A percentile compares a stretch with the other conserved stretches of the same genome.
Conservation (phyloP, 768 basidiomycete species). For the Scleroderma citrinum region DNA sequence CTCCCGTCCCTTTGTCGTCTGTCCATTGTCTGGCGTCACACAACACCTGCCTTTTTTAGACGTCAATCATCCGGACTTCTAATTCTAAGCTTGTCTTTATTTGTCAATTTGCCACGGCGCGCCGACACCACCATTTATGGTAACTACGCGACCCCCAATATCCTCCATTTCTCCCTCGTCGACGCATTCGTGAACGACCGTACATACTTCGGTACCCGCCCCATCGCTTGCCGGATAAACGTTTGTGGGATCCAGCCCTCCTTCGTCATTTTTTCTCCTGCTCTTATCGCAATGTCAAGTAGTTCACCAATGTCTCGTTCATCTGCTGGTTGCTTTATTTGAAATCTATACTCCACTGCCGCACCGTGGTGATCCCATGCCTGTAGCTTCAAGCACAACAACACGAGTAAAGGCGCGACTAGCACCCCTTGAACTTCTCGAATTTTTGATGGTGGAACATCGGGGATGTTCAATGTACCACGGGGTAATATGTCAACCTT, state of each 20-base stretch:
- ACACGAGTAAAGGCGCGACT: slow-evolving; percentile 32
- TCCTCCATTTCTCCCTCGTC: not conserved
- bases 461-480: slow-evolving; percentile 33
- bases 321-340: slow-evolving; percentile 35
- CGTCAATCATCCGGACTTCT: slow-evolving; percentile 10
- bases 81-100: slow-evolving; percentile 11
- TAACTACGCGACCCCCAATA: not conserved
- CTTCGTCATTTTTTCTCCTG: not conserved
- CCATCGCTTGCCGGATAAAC: slow-evolving; percentile 24
- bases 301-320: slow-evolving; percentile 37
- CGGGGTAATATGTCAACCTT: slow-evolving; percentile 38
- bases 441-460: slow-evolving; percentile 16
- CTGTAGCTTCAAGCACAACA: slow-evolving; percentile 38
- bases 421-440: slow-evolving; percentile 22
- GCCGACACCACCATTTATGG: not conserved
- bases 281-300: slow-evolving; percentile 30
- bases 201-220: slow-evolving; percentile 11
- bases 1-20: slow-evolving; percentile 3
- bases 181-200: no score
- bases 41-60: slow-evolving; percentile 16
- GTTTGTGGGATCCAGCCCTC: slow-evolving; percentile 24
- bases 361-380: slow-evolving; percentile 38
- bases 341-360: slow-evolving; percentile 26
- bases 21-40: slow-evolving; percentile 3
- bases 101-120: not conserved